Base-by-base conservation (phyloP, 2,329 filamentous ascomycete species). In the Cytospora paraplurivora region DNA sequence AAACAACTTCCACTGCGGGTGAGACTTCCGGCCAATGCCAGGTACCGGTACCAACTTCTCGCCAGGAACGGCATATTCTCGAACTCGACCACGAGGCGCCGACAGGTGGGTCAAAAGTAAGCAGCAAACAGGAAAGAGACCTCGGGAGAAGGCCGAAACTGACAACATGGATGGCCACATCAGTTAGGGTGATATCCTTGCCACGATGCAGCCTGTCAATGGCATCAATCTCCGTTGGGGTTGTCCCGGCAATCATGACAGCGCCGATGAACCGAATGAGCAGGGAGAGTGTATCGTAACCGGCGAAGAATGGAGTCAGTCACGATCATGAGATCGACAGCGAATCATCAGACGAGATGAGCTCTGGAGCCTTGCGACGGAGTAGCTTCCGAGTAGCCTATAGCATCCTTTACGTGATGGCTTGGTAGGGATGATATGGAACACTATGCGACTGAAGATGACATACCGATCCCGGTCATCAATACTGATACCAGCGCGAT, bases 41-140 rank as follows among this genome's bases (percentile, higher is more conserved):
- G 68, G 66, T 1, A 71, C 60, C 5, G 68, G 68, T 35, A 71
- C 69, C 32, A 66, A 59, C 59, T 82, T 84, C 59, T 71, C 66
- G 54, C 73, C 62, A 41, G 72, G 62, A 38, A 68, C 65, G 60
- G 68, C 32, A 73, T 69, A 62, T 74, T 66, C 19, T 71, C 66
- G 10, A 76, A 69, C 12, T 66, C 65, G 7, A 68, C 66, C 6
- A 67, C 67, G 67, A 79, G 80, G 32, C 69, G 70, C 62, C 73
- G 76, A 1, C 77, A 79, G 5, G 76, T 78, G 59, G 81, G 79
- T 66, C 81, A 78, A 67, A 82, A 82, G 7, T 80, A 76, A 3
- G 75, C 71, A 0, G 79, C 79, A 7, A 80, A 71, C 33, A 82
- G 62, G 5, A 73, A 75, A 2, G 27, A 27, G 4, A 27, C 27